Conservation (phyloP, 106 monocot genomes). For the Allium fistulosum region DNA sequence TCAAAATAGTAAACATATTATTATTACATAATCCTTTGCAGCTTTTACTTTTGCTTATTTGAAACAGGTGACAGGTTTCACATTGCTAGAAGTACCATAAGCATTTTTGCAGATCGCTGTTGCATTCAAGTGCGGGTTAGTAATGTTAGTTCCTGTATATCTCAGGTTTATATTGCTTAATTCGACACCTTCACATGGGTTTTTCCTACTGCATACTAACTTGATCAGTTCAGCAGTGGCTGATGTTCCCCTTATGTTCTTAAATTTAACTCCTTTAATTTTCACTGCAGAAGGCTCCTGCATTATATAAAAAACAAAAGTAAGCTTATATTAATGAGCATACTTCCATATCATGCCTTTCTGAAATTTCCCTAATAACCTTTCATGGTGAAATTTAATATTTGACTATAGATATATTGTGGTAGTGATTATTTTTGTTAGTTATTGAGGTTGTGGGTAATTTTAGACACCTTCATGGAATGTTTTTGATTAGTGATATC, state of each 20-base stretch:
- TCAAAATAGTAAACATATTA: too few relatives aligned
- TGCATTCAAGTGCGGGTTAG: neutral
- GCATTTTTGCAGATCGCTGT: slow-evolving; percentile 6
- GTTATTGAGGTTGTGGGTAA: too few relatives aligned
- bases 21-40: too few relatives aligned
- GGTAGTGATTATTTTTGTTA: neutral
- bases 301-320: neutral
- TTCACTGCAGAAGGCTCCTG: slow-evolving; percentile 10
- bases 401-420: neutral
- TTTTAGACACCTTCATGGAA: too few relatives aligned
- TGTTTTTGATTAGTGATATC: too few relatives aligned
- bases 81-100: slow-evolving; percentile 3
- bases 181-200: slow-evolving; percentile 11
- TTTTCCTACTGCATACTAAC: slow-evolving; percentile 2
- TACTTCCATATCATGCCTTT: too few relatives aligned
- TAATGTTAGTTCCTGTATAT: neutral
- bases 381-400: neutral
- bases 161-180: slow-evolving; percentile 6
- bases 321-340: neutral
- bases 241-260: slow-evolving; percentile 13
- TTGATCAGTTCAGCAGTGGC: slow-evolving; percentile 8
- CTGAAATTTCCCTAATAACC: too few relatives aligned
- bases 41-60: neutral
- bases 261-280: slow-evolving; percentile 10
- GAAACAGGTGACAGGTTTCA: slow-evolving; percentile 1